A percentile compares a stretch with the other conserved stretches of the same genome.
These are phyloP conservation scores for Tolypocladium pustulatum DNA, from an alignment of 2,329 filamentous ascomycete genomes.

Conservation along the genomic window DNA sequence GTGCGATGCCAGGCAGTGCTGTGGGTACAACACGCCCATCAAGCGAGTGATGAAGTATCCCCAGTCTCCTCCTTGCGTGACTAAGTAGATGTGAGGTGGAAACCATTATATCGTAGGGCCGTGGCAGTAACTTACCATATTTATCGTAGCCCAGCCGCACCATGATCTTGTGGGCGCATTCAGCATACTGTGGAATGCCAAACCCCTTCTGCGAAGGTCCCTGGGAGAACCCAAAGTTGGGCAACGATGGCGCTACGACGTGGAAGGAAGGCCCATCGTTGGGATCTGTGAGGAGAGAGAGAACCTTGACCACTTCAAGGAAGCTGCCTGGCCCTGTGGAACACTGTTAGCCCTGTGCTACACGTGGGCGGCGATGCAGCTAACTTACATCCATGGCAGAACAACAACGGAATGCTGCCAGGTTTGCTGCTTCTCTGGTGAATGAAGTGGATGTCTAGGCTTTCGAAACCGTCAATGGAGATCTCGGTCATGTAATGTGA, in stretches of 20 bases:
- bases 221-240: slow-evolving; percentile 35
- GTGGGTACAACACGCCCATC: slow-evolving; percentile 48
- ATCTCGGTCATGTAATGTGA: slow-evolving; percentile 46
- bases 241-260: slow-evolving; percentile 46
- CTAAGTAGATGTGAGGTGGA: too few relatives aligned
- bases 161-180: slow-evolving; percentile 60
- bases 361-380: too few relatives aligned
- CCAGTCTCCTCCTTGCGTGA: slow-evolving; percentile 61
- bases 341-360: neutral
- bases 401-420: slow-evolving; percentile 53
- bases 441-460: slow-evolving; percentile 53
- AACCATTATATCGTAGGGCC: too few relatives aligned
- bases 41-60: slow-evolving; percentile 54
- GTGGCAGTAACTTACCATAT: slow-evolving; percentile 14
- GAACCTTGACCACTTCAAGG: slow-evolving; percentile 52
- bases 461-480: slow-evolving; percentile 44
- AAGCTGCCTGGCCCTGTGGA: slow-evolving; percentile 53
- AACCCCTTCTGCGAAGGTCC: slow-evolving; percentile 19
- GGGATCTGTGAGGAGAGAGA: slow-evolving; percentile 33
- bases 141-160: slow-evolving; percentile 45
- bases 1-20: slow-evolving; percentile 43
- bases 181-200: slow-evolving; percentile 26
- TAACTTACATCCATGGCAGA: slow-evolving; percentile 21
- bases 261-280: slow-evolving; percentile 34
- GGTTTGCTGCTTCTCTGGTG: slow-evolving; percentile 41